Evolutionary conservation across 2,329 filamentous ascomycete genomes (phyloP).

Genomic region (Venturia pyrina): DNA sequence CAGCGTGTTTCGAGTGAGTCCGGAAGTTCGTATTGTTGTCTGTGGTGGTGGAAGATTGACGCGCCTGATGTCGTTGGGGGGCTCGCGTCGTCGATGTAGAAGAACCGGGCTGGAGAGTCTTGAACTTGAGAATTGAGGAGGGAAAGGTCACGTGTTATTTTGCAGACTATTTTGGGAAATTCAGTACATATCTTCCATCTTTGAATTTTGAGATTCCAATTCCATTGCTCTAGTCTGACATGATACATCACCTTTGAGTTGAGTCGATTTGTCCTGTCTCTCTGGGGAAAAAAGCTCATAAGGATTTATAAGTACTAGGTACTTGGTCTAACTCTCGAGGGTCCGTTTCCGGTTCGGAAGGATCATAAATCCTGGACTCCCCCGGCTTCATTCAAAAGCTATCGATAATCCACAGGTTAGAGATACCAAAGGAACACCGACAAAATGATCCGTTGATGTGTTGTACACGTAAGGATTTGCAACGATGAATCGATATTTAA

Average conservation of each 20-base stretch:
- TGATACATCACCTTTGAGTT: too few relatives aligned
- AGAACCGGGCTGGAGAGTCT: not conserved
- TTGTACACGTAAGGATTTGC: not conserved
- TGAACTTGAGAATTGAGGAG: not conserved
- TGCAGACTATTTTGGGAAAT: not conserved
- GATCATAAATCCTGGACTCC: not conserved
- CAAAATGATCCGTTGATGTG: not conserved
- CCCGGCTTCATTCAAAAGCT: not conserved
- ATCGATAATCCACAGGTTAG: not conserved
- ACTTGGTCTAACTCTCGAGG: too few relatives aligned
- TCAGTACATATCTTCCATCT: too few relatives aligned
- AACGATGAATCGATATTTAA: not conserved
- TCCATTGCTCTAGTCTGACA: too few relatives aligned
- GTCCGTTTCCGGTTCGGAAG: not conserved
- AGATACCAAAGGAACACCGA: not conserved
- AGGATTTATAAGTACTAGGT: too few relatives aligned
- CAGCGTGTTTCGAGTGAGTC: not conserved
- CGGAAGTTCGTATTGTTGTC: not conserved
- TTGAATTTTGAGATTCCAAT: too few relatives aligned
- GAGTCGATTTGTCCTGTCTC: too few relatives aligned
- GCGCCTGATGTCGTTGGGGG: constrained; percentile 2
- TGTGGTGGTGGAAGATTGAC: constrained; percentile 3
- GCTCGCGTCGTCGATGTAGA: not conserved
- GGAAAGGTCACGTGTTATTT: not conserved
- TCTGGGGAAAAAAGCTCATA: not conserved